Evolutionary conservation across 139 green algal species (phyloP), one percentile per base, ranked within the genome.

Genomic region (Pleodorina starrii): DNA sequence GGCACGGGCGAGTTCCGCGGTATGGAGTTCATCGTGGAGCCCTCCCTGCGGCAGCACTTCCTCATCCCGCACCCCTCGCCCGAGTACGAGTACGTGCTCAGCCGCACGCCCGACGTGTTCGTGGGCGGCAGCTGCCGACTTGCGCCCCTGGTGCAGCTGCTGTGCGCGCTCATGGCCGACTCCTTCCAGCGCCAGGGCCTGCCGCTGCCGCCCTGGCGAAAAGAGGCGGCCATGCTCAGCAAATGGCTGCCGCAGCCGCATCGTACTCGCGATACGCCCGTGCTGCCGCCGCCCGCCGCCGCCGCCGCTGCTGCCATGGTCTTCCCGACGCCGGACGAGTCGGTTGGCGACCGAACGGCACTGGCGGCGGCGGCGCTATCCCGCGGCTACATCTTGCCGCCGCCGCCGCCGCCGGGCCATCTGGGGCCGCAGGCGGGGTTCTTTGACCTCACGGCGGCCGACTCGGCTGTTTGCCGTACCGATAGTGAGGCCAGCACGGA

Each of bases 21-120:
- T 63, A 73, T 88, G 43, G 90, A 93, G 72, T 90, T 88, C 59
- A 57, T 93, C 43, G 91, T 93, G 27, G 91, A 88, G 68, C 87
- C 88, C 0, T 38, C 48, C 21, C 84, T 93, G 43, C 66, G 84
- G 9, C 76, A 92, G 69, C 91, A 93, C 84, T 93, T 93, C 69
- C 5, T 50, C 16, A 90, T 93, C 87, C 69, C 91, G n/a, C 87
- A 92, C 66, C 88, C 91, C 44, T 91, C 91, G 23, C 27, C 72
- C 44, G 68, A 85, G 5, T 93, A 90, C 88, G 14, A 19, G 9
- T 38, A 19, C 42, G 36, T 90, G 57, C 91, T 93, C 17, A 66
- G 16, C 10, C 27, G 9, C 14, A 80, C 85, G 78, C 88, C 91
- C 19, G 69, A 82, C 5, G 69, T 82, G 10, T 93, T 88, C 69